A percentile compares a stretch with the other conserved stretches of the same genome.
These are phyloP conservation scores for Fusarium sp. DNA, from an alignment of 2,329 filamentous ascomycete genomes.

Conservation along the genomic window DNA sequence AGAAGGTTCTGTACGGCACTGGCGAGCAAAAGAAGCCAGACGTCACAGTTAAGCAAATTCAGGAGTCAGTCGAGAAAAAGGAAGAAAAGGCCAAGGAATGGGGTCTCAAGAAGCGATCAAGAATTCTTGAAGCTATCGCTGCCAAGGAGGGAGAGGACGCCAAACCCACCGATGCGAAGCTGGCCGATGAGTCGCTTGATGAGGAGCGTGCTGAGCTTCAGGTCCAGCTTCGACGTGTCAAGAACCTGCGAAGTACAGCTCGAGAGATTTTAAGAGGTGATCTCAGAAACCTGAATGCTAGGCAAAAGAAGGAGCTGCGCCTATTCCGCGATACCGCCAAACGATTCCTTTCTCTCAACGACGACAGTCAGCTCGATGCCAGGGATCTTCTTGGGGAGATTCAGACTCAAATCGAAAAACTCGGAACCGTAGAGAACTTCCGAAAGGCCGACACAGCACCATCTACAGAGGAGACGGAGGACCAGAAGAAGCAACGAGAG, in stretches of 20 bases:
- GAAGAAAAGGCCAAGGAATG: slow-evolving; percentile 41
- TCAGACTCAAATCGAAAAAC: slow-evolving; percentile 47
- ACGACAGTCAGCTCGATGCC: slow-evolving; percentile 44
- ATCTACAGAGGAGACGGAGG: slow-evolving; percentile 27
- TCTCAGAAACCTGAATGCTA: slow-evolving; percentile 65
- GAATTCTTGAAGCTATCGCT: slow-evolving; percentile 26
- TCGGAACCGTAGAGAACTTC: slow-evolving; percentile 47
- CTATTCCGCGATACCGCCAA: slow-evolving; percentile 73
- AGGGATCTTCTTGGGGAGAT: slow-evolving; percentile 47
- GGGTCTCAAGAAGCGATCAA: slow-evolving; percentile 31
- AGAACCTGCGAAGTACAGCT: slow-evolving; percentile 45
- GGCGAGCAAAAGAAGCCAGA: slow-evolving; percentile 71
- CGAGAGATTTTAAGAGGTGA: slow-evolving; percentile 54
- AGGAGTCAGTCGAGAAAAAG: slow-evolving; percentile 42
- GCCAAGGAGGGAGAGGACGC: slow-evolving; percentile 38
- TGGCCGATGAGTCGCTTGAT: slow-evolving; percentile 27
- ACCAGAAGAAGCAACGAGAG: slow-evolving; percentile 28
- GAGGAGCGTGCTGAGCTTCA: slow-evolving; percentile 39
- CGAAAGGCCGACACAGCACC: slow-evolving; percentile 42
- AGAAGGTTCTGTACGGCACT: slow-evolving; percentile 87
- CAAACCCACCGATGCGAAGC: slow-evolving; percentile 31
- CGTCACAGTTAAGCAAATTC: slow-evolving; percentile 39
- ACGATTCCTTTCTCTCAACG: slow-evolving; percentile 61
- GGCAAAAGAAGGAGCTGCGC: slow-evolving; percentile 79
- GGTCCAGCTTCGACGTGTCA: slow-evolving; percentile 38